These are phyloP conservation scores for Rhizophora mangle DNA, from an alignment of 345 rosid species.

Conservation along the genomic window DNA sequence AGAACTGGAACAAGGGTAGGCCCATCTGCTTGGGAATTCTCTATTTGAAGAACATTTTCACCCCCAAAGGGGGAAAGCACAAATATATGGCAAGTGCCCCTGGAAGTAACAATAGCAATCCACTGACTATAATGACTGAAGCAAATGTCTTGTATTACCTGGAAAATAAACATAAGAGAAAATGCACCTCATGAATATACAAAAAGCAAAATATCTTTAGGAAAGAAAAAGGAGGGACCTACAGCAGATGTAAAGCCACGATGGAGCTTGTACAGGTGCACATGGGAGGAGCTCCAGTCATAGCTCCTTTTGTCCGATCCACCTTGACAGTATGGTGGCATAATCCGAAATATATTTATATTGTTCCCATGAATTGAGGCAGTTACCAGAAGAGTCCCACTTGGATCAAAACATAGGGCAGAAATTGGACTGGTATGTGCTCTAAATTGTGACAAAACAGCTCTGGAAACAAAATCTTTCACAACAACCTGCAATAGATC, in stretches of 20 bases:
- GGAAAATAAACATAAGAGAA: constrained; percentile 21
- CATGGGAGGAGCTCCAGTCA: constrained; percentile 91
- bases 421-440: constrained; percentile 97
- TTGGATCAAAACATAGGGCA: constrained; percentile 90
- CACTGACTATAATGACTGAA: constrained; percentile 92
- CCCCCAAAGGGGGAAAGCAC: constrained; percentile 93
- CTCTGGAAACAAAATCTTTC: constrained; percentile 77
- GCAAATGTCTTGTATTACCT: constrained; percentile 95
- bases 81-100: constrained; percentile 91
- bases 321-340: constrained; percentile 61
- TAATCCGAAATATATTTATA: constrained; percentile 84
- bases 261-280: constrained; percentile 94
- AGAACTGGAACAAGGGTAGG: constrained; percentile 63
- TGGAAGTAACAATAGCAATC: constrained; percentile 81
- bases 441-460: constrained; percentile 83
- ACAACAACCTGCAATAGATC: constrained; percentile 73
- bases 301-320: constrained; percentile 55
- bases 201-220: neutral
- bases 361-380: constrained; percentile 90
- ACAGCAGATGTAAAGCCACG: constrained; percentile 98
- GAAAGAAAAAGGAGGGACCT: constrained; percentile 27
- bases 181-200: constrained; percentile 12
- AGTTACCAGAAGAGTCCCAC: constrained; percentile 88
- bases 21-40: constrained; percentile 61
- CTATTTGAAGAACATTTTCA: constrained; percentile 74